Evolutionary conservation across 1,139 yeast species (phyloP).

Genomic region (Entelexis paramagnoliae): DNA sequence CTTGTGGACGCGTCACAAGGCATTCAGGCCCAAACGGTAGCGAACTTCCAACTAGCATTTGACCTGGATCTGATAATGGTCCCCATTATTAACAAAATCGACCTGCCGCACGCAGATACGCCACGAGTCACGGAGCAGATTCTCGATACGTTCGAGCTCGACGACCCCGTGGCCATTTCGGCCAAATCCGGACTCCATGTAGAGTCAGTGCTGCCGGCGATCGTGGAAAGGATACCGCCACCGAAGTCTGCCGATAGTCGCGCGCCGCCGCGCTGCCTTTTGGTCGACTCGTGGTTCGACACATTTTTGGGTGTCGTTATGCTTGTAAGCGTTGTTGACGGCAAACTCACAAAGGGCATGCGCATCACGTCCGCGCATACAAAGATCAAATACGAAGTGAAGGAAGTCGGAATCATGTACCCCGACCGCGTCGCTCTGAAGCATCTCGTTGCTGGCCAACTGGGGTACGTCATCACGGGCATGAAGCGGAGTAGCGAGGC

Average conservation of each 20-base stretch:
- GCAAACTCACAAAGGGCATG: slow-evolving; percentile 61
- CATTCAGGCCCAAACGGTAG: slow-evolving; percentile 95
- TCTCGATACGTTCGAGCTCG: slow-evolving; percentile 70
- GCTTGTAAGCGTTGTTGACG: slow-evolving; percentile 77
- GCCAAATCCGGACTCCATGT: slow-evolving; percentile 87
- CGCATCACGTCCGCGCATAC: slow-evolving; percentile 72
- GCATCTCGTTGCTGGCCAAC: slow-evolving; percentile 72
- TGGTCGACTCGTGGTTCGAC: slow-evolving; percentile 97
- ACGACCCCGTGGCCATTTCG: slow-evolving; percentile 75
- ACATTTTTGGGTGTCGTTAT: slow-evolving; percentile 87
- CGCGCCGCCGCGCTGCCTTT: slow-evolving; percentile 59
- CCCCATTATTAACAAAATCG: slow-evolving; percentile 89
- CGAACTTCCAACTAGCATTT: slow-evolving; percentile 83
- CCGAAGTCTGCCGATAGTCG: slow-evolving; percentile 36
- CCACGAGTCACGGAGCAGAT: slow-evolving; percentile 74
- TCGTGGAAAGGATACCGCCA: slow-evolving; percentile 65
- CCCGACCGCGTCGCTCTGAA: slow-evolving; percentile 67
- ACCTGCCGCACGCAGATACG: slow-evolving; percentile 79
- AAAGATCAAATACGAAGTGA: slow-evolving; percentile 64
- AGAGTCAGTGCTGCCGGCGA: slow-evolving; percentile 62
- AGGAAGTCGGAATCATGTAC: slow-evolving; percentile 91
- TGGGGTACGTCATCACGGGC: slow-evolving; percentile 86
- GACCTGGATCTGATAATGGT: slow-evolving; percentile 70
- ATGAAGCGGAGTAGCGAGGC: slow-evolving; percentile 85
- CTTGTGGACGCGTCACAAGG: slow-evolving; percentile 95